These are phyloP conservation scores for Chalciporus piperatoides DNA, from an alignment of 1,284 basidiomycete species.

Conservation along the genomic window DNA sequence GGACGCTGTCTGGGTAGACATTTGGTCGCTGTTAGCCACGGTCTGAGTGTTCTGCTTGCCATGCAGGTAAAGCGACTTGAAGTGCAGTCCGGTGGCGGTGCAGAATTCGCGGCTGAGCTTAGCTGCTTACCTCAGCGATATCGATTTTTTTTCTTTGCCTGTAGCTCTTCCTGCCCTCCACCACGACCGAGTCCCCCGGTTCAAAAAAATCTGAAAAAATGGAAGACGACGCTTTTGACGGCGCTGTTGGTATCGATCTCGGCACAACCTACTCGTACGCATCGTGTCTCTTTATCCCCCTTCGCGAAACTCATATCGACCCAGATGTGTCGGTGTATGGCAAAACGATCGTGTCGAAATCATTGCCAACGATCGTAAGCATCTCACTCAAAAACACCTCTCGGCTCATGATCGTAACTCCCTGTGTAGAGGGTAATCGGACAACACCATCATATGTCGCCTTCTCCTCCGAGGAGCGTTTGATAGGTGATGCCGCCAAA, in stretches of 20 bases:
- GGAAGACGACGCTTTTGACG: conserved; percentile 88
- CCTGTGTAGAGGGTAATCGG: conserved; percentile 85
- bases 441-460: conserved; percentile 99
- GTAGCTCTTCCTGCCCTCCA: conserved; percentile 24
- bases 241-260: conserved; percentile 94
- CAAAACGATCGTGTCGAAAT: conserved; percentile 99
- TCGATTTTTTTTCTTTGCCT: conserved; percentile 40
- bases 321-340: conserved; percentile 93
- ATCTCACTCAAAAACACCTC: conserved; percentile 5
- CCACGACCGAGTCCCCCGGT: conserved; percentile 28
- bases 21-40: conserved; percentile 39
- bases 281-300: conserved; percentile 3
- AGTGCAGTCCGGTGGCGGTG: conserved; percentile 47
- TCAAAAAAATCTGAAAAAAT: conserved; percentile 70
- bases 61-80: conserved; percentile 29
- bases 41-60: conserved; percentile 38
- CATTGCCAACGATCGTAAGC: conserved; percentile 93
- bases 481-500: conserved; percentile 99
- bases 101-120: conserved; percentile 28
- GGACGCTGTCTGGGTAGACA: conserved; percentile 19
- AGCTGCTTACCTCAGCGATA: conserved; percentile 36
- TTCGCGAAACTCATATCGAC: conserved; percentile 20
- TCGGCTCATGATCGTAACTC: conserved; percentile 4
- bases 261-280: conserved; percentile 88
- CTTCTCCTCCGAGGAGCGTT: conserved; percentile 95